Evolutionary conservation across 2,329 filamentous ascomycete species (phyloP), one percentile per base, ranked within the genome.

Genomic region (Dryadomyces quercus-mongolicae): DNA sequence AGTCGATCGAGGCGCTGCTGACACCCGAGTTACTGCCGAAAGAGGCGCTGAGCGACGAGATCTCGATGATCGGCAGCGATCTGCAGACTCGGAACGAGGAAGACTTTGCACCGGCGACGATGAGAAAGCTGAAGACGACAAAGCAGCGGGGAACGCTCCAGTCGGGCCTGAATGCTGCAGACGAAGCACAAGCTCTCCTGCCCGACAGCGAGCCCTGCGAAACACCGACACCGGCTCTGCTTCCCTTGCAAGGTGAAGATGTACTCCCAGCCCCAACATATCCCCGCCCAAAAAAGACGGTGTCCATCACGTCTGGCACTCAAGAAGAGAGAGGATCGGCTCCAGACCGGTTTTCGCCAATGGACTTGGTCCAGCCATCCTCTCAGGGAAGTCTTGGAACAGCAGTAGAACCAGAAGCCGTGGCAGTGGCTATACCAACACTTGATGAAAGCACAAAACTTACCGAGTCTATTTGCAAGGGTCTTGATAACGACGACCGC

Each of bases 391-490:
- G 31, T 46, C 53, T 54, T 51, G 53, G 46, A 36, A 54, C 43
- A 48, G 53, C 21, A 34, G 47, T 15, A 53, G 44, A 15, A 36
- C 16, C 16, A 20, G 22, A 9, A 12, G 46, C 16, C 22, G 36
- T 31, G 42, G 46, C 52, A n/a, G 52, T 16, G 21, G 52, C 25
- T 31, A 21, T 34, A 42, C 38, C 25, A 36, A n/a, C 38, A n/a
- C 21, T 31, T 21, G 40, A 15, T 12, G 44, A 38, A 47, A 54
- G 38, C 40, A 31, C 22, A 22, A 31, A 53, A 49, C 52, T 54
- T 44, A 54, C 52, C n/a, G 52, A 53, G n/a, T 49, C 38, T 49
- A 46, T 54, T 54, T 54, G 46, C 34, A 54, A 54, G 49, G 53
- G 34, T n/a, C 43, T 46, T 51, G 25, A 51, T 13, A n/a, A 42